These are phyloP conservation scores for Blepharisma undulans DNA, from an alignment of 169 alveolate genomes.

Conservation along the genomic window DNA sequence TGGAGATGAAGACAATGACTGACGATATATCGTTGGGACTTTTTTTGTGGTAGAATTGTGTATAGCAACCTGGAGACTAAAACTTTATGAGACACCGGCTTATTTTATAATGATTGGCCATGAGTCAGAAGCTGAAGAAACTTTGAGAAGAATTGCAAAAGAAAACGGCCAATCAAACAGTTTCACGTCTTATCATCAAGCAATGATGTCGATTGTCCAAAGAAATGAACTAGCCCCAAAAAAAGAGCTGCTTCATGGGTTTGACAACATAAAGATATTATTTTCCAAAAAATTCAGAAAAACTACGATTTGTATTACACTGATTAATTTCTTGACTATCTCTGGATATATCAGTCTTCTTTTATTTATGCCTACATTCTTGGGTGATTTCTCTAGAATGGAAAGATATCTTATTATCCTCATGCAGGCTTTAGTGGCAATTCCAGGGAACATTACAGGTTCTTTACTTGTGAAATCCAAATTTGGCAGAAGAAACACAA, in stretches of 20 bases:
- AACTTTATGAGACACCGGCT: neutral
- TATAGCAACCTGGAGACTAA: neutral
- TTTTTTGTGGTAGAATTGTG: neutral
- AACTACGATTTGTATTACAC: neutral
- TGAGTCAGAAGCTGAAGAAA: neutral
- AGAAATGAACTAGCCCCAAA: neutral
- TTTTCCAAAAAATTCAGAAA: neutral
- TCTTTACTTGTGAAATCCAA: neutral
- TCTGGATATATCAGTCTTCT: neutral
- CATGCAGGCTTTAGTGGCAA: neutral
- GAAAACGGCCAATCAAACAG: neutral
- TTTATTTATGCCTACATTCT: neutral
- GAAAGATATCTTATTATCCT: neutral
- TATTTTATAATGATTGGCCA: neutral
- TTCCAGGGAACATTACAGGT: neutral
- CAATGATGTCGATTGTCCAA: neutral
- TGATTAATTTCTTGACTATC: neutral
- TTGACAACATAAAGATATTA: neutral
- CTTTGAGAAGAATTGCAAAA: neutral
- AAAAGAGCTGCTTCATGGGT: neutral
- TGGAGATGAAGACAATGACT: neutral
- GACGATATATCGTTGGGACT: neutral
- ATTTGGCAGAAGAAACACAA: slow-evolving; percentile 9
- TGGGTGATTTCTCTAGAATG: neutral
- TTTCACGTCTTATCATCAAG: neutral